Evolutionary conservation across 2,329 filamentous ascomycete genomes (phyloP), one percentile per base, ranked within the genome.

Genomic region (Phoma sp.): DNA sequence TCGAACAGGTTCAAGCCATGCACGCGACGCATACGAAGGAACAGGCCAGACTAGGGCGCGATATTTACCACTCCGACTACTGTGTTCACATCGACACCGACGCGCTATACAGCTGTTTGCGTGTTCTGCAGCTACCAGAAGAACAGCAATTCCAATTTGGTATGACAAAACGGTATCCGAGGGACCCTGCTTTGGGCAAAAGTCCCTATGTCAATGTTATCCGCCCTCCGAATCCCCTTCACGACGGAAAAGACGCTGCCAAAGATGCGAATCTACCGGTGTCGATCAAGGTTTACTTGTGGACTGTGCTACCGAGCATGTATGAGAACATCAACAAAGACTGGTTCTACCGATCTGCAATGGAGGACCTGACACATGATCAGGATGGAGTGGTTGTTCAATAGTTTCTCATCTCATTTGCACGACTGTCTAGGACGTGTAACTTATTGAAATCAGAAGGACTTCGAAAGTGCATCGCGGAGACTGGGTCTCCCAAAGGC

Each of bases 161-260:
- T 13, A 49, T 49, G 47, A 23, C 47, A 7, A 49, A 37, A n/a
- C 38, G 32, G 2, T 49, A 42, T 23, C 38, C 47, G 4, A 32
- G 47, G 9, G 47, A 42, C 10, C 38, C 47, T 29, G 38, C 38
- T 8, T 14, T 49, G 10, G 38, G 38, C 23, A 42, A 49, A 29
- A 44, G 40, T 23, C 35, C 47, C 5, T 51, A 44, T 7, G 47
- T 51, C 47, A 44, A 51, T 10, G 35, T 51, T n/a, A 36, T 39
- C 9, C 47, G 47, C 37, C 47, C 41, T 9, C 40, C 47, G 4
- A 51, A 38, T 8, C 14, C 40, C 1, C 14, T 44, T 3, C 24
- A 39, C 13, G 48, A 51, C 10, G 29, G 24, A 25, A 13, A 35
- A 8, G 29, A 39, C 3, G 35, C 18, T 35, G 9, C 38, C 0